Conservation (phyloP, 2,329 filamentous ascomycete genomes). For the Aureobasidium sp. region DNA sequence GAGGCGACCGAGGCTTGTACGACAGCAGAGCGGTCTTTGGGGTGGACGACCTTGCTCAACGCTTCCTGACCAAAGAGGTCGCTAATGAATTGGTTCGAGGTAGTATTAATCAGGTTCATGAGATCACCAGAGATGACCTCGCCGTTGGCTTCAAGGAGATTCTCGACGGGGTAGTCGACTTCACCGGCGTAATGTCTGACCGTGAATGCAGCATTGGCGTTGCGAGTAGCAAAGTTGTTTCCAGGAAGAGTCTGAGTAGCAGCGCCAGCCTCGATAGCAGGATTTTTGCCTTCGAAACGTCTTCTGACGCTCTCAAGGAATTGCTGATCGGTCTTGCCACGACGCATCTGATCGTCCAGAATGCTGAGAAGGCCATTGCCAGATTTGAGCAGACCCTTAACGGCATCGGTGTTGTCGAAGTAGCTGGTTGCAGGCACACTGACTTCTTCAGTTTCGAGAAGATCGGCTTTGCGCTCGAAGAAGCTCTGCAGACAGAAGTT, state of each 20-base stretch:
- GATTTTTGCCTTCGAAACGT: slow-evolving; percentile 90
- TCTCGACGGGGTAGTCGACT: slow-evolving; percentile 84
- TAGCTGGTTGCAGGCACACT: slow-evolving; percentile 86
- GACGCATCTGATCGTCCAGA: slow-evolving; percentile 88
- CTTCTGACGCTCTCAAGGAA: slow-evolving; percentile 85
- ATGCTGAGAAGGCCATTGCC: slow-evolving; percentile 92
- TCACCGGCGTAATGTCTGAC: slow-evolving; percentile 95
- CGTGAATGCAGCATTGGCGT: slow-evolving; percentile 73
- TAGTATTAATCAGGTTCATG: slow-evolving; percentile 85
- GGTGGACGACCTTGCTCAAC: slow-evolving; percentile 86
- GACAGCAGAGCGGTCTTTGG: slow-evolving; percentile 80
- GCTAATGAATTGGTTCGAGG: slow-evolving; percentile 80
- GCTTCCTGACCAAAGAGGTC: slow-evolving; percentile 95
- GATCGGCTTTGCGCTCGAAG: slow-evolving; percentile 88
- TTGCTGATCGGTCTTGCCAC: slow-evolving; percentile 81
- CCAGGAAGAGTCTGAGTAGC: slow-evolving; percentile 71
- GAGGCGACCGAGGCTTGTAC: slow-evolving; percentile 96
- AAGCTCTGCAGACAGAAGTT: slow-evolving; percentile 92
- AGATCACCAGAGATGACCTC: slow-evolving; percentile 93
- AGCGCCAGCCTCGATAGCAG: slow-evolving; percentile 73
- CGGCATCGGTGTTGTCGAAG: slow-evolving; percentile 94
- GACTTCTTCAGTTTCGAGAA: slow-evolving; percentile 91
- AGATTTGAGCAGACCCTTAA: slow-evolving; percentile 82
- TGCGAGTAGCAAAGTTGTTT: slow-evolving; percentile 83
- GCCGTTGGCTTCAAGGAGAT: slow-evolving; percentile 88